Percentiles rank a stretch among this genome's conserved stretches.
Evolutionary conservation across 225 moss, liverwort and hornwort species (phyloP).

Genomic region (Neckera pumila): DNA sequence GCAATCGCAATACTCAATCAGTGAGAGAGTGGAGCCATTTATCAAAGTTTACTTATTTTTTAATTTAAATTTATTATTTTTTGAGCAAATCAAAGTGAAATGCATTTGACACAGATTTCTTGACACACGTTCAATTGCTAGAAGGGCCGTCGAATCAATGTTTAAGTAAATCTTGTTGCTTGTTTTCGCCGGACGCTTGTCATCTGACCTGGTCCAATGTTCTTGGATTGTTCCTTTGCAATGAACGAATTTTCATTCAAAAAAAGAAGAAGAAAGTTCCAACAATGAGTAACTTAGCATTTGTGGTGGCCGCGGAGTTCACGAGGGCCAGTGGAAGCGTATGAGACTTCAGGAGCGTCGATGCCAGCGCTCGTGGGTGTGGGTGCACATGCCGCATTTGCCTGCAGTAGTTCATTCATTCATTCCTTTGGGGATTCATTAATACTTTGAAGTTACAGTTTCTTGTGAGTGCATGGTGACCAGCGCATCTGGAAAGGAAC

Average conservation of each 20-base stretch:
- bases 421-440: neutral
- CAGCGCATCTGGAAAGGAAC: neutral
- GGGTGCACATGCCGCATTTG: neutral
- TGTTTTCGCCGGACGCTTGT: neutral
- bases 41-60: neutral
- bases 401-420: too few relatives aligned
- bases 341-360: neutral
- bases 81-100: too few relatives aligned
- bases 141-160: too few relatives aligned
- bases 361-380: neutral
- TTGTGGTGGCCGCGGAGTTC: neutral
- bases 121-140: too few relatives aligned
- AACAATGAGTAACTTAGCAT: too few relatives aligned
- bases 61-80: fast-evolving
- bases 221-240: too few relatives aligned
- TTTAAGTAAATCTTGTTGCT: neutral
- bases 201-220: neutral
- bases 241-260: neutral
- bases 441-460: neutral
- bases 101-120: too few relatives aligned
- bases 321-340: neutral
- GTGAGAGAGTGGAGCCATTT: too few relatives aligned
- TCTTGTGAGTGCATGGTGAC: neutral
- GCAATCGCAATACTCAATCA: neutral
- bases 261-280: too few relatives aligned